phyloP scores from a whole-genome alignment of 148 eudicot species.

The Dysphania ambrosioides region DNA sequence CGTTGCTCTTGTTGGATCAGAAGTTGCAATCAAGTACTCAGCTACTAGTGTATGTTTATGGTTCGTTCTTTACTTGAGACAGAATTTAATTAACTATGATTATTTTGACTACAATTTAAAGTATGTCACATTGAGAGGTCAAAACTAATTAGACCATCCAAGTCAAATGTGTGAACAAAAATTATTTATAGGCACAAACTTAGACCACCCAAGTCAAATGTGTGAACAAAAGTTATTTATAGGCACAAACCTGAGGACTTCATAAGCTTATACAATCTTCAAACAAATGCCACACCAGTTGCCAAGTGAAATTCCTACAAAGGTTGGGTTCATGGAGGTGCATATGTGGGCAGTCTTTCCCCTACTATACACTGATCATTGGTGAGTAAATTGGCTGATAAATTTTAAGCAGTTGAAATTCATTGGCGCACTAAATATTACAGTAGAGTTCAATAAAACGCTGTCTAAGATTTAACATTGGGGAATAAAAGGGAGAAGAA shows the following conservation, averaged over 20 bases:
- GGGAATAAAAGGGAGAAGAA: too few species aligned
- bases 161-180: too few species aligned
- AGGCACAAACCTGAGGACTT: neutral
- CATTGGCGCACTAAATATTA: neutral
- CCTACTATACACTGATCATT: neutral
- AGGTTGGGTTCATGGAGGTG: neutral
- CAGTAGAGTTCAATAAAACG: neutral
- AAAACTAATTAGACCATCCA: too few species aligned
- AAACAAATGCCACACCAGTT: neutral
- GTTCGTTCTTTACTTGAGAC: neutral
- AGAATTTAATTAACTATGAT: neutral
- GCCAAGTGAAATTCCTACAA: neutral
- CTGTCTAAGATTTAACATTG: neutral
- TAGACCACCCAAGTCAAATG: too few species aligned
- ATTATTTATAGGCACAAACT: too few species aligned
- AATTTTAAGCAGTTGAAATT: neutral
- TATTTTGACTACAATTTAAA: neutral
- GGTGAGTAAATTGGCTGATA: neutral
- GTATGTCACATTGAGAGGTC: neutral
- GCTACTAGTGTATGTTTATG: neutral
- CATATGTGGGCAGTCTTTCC: neutral
- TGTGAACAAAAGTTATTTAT: too few species aligned
- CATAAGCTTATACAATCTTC: neutral
- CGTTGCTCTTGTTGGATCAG: neutral
- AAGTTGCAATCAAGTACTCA: neutral